Percentiles rank a stretch among this genome's conserved stretches.
phyloP scores from a whole-genome alignment of 768 basidiomycete genomes.

The Agrocybe praecox region DNA sequence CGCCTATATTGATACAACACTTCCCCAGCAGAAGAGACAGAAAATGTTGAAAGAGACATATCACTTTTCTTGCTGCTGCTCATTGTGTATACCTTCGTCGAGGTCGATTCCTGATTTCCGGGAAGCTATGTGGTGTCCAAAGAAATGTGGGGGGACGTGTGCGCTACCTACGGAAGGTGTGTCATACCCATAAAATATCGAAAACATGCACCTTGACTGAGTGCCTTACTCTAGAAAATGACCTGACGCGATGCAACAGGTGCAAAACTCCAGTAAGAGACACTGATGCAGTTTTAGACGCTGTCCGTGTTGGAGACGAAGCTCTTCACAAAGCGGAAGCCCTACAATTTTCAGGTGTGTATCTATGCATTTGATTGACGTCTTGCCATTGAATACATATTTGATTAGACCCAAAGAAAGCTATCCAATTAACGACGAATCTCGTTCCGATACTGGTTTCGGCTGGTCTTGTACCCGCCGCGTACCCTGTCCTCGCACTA shows the following conservation, averaged over 20 bases:
- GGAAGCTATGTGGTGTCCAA: constrained; percentile 70
- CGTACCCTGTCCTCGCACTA: constrained; percentile 79
- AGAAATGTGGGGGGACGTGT: constrained; percentile 66
- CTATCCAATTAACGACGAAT: constrained; percentile 61
- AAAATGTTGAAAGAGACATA: constrained; percentile 70
- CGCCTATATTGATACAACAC: constrained; percentile 84
- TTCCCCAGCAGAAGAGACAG: constrained; percentile 59
- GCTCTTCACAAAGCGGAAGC: constrained; percentile 71
- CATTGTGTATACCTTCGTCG: constrained; percentile 44
- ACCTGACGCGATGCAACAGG: constrained; percentile 49
- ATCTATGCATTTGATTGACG: background rate
- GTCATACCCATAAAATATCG: constrained; percentile 3
- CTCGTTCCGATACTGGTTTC: constrained; percentile 66
- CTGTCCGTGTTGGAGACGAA: constrained; percentile 69
- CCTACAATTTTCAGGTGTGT: constrained; percentile 61
- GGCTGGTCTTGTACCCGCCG: constrained; percentile 59
- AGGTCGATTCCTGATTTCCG: constrained; percentile 55
- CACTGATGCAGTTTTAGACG: constrained; percentile 61
- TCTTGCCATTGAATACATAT: background rate
- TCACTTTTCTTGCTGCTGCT: constrained; percentile 74
- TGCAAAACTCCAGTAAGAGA: constrained; percentile 54
- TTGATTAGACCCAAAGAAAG: constrained; percentile 54
- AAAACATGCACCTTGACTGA: background rate
- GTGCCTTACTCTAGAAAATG: constrained; percentile 42
- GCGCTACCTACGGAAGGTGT: constrained; percentile 63